phyloP scores from a whole-genome alignment of 129 eudicot species.

The Ambrosia artemisiifolia region DNA sequence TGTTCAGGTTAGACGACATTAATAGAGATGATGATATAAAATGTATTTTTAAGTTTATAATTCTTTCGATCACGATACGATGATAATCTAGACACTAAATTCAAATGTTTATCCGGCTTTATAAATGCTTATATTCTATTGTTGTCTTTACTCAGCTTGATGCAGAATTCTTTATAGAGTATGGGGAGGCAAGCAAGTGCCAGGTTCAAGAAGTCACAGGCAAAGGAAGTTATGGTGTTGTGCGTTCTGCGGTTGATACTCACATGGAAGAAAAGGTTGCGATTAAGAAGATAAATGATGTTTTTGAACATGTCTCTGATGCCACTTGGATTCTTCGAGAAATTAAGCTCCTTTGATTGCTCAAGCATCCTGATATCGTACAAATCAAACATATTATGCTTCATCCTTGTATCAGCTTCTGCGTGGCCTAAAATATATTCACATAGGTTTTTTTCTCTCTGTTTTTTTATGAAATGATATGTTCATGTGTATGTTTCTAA shows the following conservation, averaged over 20 bases:
- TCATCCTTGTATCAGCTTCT: conserved; percentile 86
- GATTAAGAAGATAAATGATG: conserved; percentile 75
- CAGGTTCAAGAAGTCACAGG: conserved; percentile 74
- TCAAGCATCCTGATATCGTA: conserved; percentile 77
- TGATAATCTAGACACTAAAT: too few species aligned
- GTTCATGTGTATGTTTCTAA: background rate
- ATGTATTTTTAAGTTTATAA: too few species aligned
- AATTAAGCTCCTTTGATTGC: conserved; percentile 77
- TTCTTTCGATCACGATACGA: too few species aligned
- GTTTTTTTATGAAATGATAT: background rate
- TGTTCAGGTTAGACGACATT: too few species aligned
- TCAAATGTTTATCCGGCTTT: too few species aligned
- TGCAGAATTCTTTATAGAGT: conserved; percentile 71
- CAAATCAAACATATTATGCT: conserved; percentile 84
- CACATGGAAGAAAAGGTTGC: conserved; percentile 70
- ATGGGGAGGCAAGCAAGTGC: conserved; percentile 81
- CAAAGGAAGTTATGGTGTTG: conserved; percentile 88
- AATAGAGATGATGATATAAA: too few species aligned
- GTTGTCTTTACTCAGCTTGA: conserved; percentile 37
- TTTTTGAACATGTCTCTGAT: conserved; percentile 87
- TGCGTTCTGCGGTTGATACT: conserved; percentile 65
- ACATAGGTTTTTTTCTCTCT: conserved; percentile 50
- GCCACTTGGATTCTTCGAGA: conserved; percentile 81
- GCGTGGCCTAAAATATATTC: conserved; percentile 75
- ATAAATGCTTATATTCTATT: background rate